Percentiles rank a stretch among this genome's conserved stretches.
phyloP scores from a whole-genome alignment of 768 basidiomycete genomes.

The Mycena belliarum region DNA sequence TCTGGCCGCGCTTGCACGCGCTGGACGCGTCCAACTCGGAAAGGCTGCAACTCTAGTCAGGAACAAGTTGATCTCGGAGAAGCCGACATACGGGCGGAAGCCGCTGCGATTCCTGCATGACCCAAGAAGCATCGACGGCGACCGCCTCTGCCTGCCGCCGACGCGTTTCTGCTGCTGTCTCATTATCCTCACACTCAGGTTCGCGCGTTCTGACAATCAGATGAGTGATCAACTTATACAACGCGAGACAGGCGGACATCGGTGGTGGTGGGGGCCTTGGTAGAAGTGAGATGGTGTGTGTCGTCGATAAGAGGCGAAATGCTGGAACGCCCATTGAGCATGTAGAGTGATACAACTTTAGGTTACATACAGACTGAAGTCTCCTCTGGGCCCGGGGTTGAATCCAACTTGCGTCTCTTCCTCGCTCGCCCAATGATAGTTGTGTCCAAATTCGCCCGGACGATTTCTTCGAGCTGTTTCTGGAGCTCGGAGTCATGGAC shows the following conservation, averaged over 20 bases:
- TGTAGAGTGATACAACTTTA: neutral
- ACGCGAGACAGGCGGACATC: constrained; percentile 32
- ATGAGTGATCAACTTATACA: neutral
- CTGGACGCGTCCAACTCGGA: constrained; percentile 15
- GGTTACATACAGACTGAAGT: constrained; percentile 1
- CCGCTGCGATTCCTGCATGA: constrained; percentile 28
- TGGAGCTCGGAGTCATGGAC: constrained; percentile 19
- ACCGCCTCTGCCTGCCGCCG: constrained; percentile 37
- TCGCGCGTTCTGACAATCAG: constrained; percentile 40
- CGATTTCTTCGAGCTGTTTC: constrained; percentile 21
- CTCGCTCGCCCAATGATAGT: neutral
- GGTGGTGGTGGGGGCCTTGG: constrained; percentile 43
- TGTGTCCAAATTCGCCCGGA: constrained; percentile 13
- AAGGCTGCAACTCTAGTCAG: constrained; percentile 7
- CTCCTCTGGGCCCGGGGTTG: neutral
- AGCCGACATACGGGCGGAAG: constrained; percentile 20
- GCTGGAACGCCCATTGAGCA: constrained; percentile 29
- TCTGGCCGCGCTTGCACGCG: constrained; percentile 2
- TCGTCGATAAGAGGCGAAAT: constrained; percentile 53
- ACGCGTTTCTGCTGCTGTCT: constrained; percentile 44
- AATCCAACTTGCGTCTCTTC: constrained; percentile 7
- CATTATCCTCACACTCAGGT: constrained; percentile 52
- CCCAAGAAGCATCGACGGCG: constrained; percentile 39
- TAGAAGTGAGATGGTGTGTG: constrained; percentile 41
- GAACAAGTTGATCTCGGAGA: neutral